Evolutionary conservation across 805 yeast species (phyloP), one percentile per base, ranked within the genome.

Genomic region (Candida chilensis): DNA sequence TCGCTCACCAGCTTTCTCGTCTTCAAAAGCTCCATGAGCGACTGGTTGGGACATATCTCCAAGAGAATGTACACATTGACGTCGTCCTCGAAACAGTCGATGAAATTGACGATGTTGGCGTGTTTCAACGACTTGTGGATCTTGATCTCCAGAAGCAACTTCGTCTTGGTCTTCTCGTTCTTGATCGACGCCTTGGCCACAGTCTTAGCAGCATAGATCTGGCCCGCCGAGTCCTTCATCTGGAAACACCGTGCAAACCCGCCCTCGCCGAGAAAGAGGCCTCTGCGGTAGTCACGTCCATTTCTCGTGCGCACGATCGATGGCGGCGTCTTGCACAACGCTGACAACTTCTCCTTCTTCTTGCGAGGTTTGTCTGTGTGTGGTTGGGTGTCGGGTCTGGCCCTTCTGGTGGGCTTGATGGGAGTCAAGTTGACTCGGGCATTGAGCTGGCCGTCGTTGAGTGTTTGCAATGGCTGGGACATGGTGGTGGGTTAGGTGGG

Each of bases 241-340:
- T 92, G 96, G 60, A 92, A 92, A 52, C 99, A 92, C 49, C 97
- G 75, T 12, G 98, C 99, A 64, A 92, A 92, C 0, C 99, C 99
- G 37, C 99, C 99, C 60, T 90, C 97, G 21, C 98, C 98, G 20
- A 92, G 64, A 45, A 87, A 88, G 36, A 67, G 67, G 2, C 97
- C 97, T 50, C 97, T 73, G 39, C 82, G 85, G 55, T 83, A 92
- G 44, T 87, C 94, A 49, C 84, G 74, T 27, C 96, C 96, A 35
- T 71, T 68, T 57, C 88, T 73, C 26, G 92, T 85, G 42, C 90
- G 72, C 41, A 92, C 94, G 40, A 88, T 69, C 12, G 95, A 81
- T 20, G 98, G 98, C 2, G 98, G 98, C 2, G 98, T 92, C 56
- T 86, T 85, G 57, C 98, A 92, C 31, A 92, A 67, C 0, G 96